Evolutionary conservation across 2,329 filamentous ascomycete species (phyloP), one percentile per base, ranked within the genome.

Genomic region (Colletotrichum theobromicola): DNA sequence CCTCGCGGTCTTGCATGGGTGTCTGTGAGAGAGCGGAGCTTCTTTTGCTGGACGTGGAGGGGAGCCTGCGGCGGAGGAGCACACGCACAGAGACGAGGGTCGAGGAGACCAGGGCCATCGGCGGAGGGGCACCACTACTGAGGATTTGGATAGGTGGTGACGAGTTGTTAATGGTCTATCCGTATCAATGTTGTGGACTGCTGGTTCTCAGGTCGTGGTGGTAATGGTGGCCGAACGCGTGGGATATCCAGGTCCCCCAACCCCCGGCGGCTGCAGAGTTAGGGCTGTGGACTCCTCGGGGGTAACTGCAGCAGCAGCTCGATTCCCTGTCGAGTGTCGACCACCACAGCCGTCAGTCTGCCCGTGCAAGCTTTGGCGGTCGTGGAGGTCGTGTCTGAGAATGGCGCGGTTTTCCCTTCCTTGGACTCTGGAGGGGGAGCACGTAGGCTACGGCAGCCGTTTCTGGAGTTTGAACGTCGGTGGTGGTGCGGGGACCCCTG

Each of bases 191-290:
- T 32, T 24, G 55, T 30, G 55, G n/a, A 30, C 30, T 58, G 55
- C 30, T 58, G 55, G 21, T 42, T 28, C 32, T 30, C 7, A 12
- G 37, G 42, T 21, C n/a, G n/a, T 50, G 35, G 7, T 37, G 35
- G 7, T 26, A n/a, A n/a, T n/a, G 12, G 66, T 62, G 69, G 62
- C 65, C 65, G 70, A 72, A 69, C 65, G 70, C 57, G 58, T 72
- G 70, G 70, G 70, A 72, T 61, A 24, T 15, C 42, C 42, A 21
- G 42, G 57, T 21, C 57, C 57, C 30, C 32, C 35, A 18, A 16
- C 53, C 8, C 15, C 21, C 26, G 26, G 60, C 60, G 24, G n/a
- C 24, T 13, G 28, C n/a, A 58, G n/a, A 8, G 7, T 34, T 68
- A 68, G 66, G 55, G 55, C 66, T 68, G 66, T 24, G 66, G 66